Conservation (phyloP, 164 flowering plant genomes). For the Dillenia suffruticosa region DNA sequence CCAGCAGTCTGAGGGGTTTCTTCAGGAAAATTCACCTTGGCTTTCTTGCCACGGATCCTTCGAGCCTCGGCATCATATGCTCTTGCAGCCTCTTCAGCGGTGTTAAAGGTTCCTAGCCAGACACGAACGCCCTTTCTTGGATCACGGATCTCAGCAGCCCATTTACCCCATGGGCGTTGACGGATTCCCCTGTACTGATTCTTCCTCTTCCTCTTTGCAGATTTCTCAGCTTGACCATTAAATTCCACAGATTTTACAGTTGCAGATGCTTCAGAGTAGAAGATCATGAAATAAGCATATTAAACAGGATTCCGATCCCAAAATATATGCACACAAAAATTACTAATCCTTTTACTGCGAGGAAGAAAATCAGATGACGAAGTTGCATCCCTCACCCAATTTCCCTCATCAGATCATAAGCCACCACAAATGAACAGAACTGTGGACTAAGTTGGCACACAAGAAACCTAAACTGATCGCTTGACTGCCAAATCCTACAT, state of each 20-base stretch:
- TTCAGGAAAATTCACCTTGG: slow-evolving; percentile 93
- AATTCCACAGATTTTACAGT: slow-evolving; percentile 39
- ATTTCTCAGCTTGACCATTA: slow-evolving; percentile 59
- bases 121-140: slow-evolving; percentile 94
- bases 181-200: slow-evolving; percentile 93
- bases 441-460: too few species aligned
- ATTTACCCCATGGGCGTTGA: slow-evolving; percentile 99
- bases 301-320: not conserved
- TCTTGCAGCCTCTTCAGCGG: slow-evolving; percentile 99
- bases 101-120: slow-evolving; percentile 97
- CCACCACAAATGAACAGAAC: too few species aligned
- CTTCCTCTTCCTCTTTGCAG: slow-evolving; percentile 89
- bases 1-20: slow-evolving; percentile 31
- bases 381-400: too few species aligned
- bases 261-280: slow-evolving; percentile 26
- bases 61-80: slow-evolving; percentile 98
- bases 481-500: too few species aligned
- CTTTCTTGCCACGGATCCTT: slow-evolving; percentile 91
- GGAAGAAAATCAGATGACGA: too few species aligned
- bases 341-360: too few species aligned
- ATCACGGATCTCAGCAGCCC: slow-evolving; percentile 99
- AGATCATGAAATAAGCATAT: not conserved
- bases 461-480: too few species aligned
- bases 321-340: not conserved
- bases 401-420: too few species aligned